Evolutionary conservation across 106 monocot species (phyloP), one percentile per base, ranked within the genome.

Genomic region (Dactylorhiza incarnata): DNA sequence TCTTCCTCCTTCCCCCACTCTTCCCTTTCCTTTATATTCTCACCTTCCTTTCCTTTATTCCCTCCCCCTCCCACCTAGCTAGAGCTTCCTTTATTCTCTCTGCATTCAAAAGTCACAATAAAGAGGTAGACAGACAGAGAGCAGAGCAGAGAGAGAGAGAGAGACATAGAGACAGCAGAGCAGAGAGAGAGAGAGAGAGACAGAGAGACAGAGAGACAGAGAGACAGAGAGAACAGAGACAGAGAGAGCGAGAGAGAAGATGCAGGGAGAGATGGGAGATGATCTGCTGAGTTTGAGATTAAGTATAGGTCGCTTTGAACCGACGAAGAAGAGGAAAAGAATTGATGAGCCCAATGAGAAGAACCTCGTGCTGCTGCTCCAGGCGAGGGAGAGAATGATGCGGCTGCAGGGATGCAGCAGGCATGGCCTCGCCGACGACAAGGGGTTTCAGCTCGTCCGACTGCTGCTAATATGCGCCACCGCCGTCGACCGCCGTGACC

Each of bases 381-480:
- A 78, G 9, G 19, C 65, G 3, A 79, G 89, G 51, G 89, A 89
- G 7, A 50, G 67, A 25, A 84, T 84, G 89, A 23, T 82, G 15
- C 49, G 49, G 56, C 7, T 17, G 5, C 10, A n/a, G 9, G 62
- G 45, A 47, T 11, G 59, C 3, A 26, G 13, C 45, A 74, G 45
- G 11, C n/a, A n/a, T 12, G 63, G 49, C 10, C 11, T 67, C 2
- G 37, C 22, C 7, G 75, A 81, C 7, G 77, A 66, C 14, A 65
- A 78, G 22, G 81, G 83, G 12, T 44, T 83, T 16, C 74, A 77
- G 5, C 56, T 88, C 46, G 79, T 91, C 71, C 81, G 75, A 20
- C 22, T 82, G 15, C 91, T 91, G n/a, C 77, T 91, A 48, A n/a
- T 73, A 1, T 68, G 85, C 7, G 91, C 85, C 48, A 68, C 81